Conservation (phyloP, 371 early-diverging fungal species). For the Mortierella sp. region DNA sequence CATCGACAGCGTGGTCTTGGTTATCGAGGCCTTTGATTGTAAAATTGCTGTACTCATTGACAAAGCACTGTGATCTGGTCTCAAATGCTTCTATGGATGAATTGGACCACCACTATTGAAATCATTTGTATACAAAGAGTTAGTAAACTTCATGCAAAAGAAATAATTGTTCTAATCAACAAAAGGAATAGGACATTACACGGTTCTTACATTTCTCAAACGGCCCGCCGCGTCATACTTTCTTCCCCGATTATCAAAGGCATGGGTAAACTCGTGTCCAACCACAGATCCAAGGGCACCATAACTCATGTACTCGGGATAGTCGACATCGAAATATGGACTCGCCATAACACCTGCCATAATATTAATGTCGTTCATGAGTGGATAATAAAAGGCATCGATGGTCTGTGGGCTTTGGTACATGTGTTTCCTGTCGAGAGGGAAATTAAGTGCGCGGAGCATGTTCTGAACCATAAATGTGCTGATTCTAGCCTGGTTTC, state of each 20-base stretch:
- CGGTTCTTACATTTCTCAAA: slow-evolving; percentile 24
- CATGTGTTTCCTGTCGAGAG: slow-evolving; percentile 61
- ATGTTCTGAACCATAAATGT: slow-evolving; percentile 30
- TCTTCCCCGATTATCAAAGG: slow-evolving; percentile 34
- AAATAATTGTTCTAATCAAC: no score
- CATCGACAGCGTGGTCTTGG: slow-evolving; percentile 58
- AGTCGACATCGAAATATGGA: slow-evolving; percentile 60
- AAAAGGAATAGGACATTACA: no score
- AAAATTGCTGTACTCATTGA: slow-evolving; percentile 68
- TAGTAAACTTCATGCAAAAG: background rate
- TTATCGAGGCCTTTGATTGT: slow-evolving; percentile 24
- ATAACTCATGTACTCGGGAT: slow-evolving; percentile 67
- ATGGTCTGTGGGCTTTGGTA: slow-evolving; percentile 66
- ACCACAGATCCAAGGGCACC: slow-evolving; percentile 70
- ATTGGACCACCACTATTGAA: slow-evolving; percentile 76
- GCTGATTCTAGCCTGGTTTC: slow-evolving; percentile 51
- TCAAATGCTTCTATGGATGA: slow-evolving; percentile 63
- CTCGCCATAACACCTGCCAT: slow-evolving; percentile 70
- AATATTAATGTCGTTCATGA: slow-evolving; percentile 66
- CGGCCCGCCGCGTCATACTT: slow-evolving; percentile 19
- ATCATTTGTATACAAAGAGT: background rate
- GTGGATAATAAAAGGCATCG: slow-evolving; percentile 69
- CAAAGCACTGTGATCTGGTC: slow-evolving; percentile 68
- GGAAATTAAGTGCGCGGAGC: slow-evolving; percentile 20
- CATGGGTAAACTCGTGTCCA: slow-evolving; percentile 71